These are phyloP conservation scores for Podila horticola DNA, from an alignment of 192 early-diverging fungal species.

Conservation along the genomic window DNA sequence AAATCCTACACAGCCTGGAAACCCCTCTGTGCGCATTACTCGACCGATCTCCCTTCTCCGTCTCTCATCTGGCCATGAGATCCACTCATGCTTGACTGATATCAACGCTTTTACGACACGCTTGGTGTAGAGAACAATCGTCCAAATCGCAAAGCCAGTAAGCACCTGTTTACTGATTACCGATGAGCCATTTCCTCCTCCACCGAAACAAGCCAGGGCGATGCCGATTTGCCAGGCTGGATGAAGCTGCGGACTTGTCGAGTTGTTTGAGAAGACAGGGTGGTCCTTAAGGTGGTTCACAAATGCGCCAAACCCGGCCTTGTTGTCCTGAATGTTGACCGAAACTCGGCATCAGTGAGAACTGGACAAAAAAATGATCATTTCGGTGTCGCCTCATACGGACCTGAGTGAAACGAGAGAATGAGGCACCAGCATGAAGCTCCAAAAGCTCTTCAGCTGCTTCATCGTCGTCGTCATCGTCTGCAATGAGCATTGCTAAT, in stretches of 20 bases:
- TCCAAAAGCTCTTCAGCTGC: not conserved
- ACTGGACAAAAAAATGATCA: not conserved
- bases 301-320: conserved; percentile 7
- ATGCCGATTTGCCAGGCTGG: conserved; percentile 19
- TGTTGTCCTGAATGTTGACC: conserved; percentile 16
- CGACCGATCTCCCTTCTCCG: conserved; percentile 6
- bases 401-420: not conserved
- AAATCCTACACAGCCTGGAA: conserved; percentile 27
- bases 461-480: not conserved
- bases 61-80: conserved; percentile 3
- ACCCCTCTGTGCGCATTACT: conserved; percentile 17
- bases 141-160: conserved; percentile 6
- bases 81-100: not conserved
- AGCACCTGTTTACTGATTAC: not conserved
- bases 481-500: not conserved
- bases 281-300: conserved; percentile 3
- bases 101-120: conserved; percentile 11
- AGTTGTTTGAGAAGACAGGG: conserved; percentile 14
- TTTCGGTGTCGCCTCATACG: not conserved
- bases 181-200: not conserved
- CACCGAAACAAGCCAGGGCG: conserved; percentile 9
- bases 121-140: conserved; percentile 7
- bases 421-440: not conserved
- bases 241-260: conserved; percentile 1
- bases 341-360: not conserved